A percentile compares a stretch with the other conserved stretches of the same genome.
These are phyloP conservation scores for Rubroboletus pulcherrimus DNA, from an alignment of 768 basidiomycete genomes.

Conservation along the genomic window DNA sequence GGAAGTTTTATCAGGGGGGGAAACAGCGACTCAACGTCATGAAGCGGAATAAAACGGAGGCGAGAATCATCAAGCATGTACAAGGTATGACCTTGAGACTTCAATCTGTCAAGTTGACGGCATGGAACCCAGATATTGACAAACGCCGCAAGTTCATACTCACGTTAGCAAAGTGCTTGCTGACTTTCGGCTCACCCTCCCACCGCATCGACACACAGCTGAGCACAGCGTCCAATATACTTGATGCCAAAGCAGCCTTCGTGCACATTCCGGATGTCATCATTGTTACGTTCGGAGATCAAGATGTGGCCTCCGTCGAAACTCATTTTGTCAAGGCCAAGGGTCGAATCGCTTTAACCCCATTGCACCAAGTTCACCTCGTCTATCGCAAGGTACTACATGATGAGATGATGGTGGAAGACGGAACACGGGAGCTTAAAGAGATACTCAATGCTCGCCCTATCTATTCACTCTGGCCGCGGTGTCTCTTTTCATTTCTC, in stretches of 20 bases:
- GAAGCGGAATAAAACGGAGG: constrained; percentile 32
- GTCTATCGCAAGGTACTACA: constrained; percentile 86
- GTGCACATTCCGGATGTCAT: constrained; percentile 77
- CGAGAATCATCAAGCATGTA: constrained; percentile 41
- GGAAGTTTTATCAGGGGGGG: constrained; percentile 29
- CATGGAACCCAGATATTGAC: constrained; percentile 36
- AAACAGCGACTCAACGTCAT: constrained; percentile 29
- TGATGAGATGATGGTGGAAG: constrained; percentile 70
- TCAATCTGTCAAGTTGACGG: not conserved
- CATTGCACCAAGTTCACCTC: constrained; percentile 75
- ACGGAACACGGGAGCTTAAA: constrained; percentile 67
- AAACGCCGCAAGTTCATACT: constrained; percentile 71
- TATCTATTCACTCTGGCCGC: constrained; percentile 60
- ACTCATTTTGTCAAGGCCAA: constrained; percentile 84
- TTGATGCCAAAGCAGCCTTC: constrained; percentile 78
- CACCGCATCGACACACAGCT: constrained; percentile 92
- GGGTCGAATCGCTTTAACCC: constrained; percentile 76
- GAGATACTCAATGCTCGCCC: constrained; percentile 59
- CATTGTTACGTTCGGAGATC: constrained; percentile 80
- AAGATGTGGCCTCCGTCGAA: constrained; percentile 65
- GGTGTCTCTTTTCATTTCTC: constrained; percentile 73
- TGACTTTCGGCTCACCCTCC: constrained; percentile 92
- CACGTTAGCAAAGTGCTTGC: constrained; percentile 80
- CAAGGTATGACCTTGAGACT: constrained; percentile 36
- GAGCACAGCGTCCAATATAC: constrained; percentile 68